Evolutionary conservation across 345 rosid species (phyloP), one percentile per base, ranked within the genome.

Genomic region (Eucalyptus caleyi): DNA sequence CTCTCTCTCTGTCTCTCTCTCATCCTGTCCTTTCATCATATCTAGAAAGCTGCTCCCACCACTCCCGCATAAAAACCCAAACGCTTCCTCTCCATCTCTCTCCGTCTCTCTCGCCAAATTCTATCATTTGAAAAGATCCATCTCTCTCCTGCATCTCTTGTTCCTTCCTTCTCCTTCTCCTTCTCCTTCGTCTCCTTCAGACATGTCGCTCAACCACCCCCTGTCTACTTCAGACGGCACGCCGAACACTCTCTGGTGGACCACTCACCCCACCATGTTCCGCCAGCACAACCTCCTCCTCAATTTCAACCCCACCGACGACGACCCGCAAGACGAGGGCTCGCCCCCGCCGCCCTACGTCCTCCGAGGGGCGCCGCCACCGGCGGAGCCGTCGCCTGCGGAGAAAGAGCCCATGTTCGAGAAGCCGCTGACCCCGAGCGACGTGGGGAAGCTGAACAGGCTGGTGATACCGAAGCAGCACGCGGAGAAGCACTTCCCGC

Each of bases 401-500:
- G 83, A 92, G 51, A 54, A 42, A 26, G 96, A 94, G 87, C 92
- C 95, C 86, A 94, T 97, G 93, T 97, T 97, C 91, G 96, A 97
- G 90, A 97, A 97, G 87, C 95, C 96, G 82, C 93, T 97, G 53
- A 97, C 99, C 3, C 99, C 99, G 2, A 96, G 98, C 86, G 99
- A 97, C 89, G 99, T 97, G 11, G 99, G 99, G 5, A 96, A 97
- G 92, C 97, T 97, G 32, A 97, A 97, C 94, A 95, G 99, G 69
- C 92, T 97, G 6, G 99, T 97, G 16, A 97, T 97, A 65, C 99
- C 99, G 51, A 97, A 97, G 89, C 99, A 97, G 44, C 96, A 97
- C 89, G 99, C 99, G 2, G 98, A 97, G 94, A 96, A 94, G 90
- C 94, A 95, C 93, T 96, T 96, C 90, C 98, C 99, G 0, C 93